Evolutionary conservation across 805 yeast species (phyloP).

Genomic region (Starmerella etchellsii): DNA sequence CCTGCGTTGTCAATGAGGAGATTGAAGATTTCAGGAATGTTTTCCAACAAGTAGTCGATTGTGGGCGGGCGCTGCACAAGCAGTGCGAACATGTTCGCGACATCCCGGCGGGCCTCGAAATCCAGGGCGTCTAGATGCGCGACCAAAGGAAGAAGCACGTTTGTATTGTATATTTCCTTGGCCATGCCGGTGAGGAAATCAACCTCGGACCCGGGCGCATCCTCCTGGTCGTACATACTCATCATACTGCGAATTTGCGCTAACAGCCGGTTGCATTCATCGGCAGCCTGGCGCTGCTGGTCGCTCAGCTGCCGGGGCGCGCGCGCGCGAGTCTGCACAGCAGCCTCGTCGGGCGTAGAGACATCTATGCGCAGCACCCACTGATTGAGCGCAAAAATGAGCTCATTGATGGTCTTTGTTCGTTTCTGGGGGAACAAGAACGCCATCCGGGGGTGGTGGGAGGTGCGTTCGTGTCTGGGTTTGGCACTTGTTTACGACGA

Average conservation of each 20-base stretch:
- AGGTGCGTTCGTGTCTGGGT: background rate
- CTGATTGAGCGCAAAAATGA: slow-evolving; percentile 63
- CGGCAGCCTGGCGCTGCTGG: slow-evolving; percentile 26
- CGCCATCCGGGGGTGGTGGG: slow-evolving; percentile 49
- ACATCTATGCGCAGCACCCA: slow-evolving; percentile 26
- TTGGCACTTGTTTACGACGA: no score
- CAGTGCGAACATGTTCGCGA: slow-evolving; percentile 55
- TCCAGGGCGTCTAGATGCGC: slow-evolving; percentile 53
- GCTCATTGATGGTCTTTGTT: slow-evolving; percentile 80
- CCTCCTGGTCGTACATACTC: slow-evolving; percentile 7
- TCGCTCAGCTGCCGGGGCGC: slow-evolving; percentile 1
- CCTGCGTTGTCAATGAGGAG: slow-evolving; percentile 63
- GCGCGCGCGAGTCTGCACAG: background rate
- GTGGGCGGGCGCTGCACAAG: slow-evolving; percentile 76
- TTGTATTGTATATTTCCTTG: slow-evolving; percentile 63
- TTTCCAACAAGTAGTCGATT: slow-evolving; percentile 61
- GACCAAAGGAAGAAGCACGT: slow-evolving; percentile 51
- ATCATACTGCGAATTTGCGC: slow-evolving; percentile 14
- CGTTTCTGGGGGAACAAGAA: slow-evolving; percentile 72
- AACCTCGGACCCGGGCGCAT: slow-evolving; percentile 30
- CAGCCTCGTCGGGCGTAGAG: background rate
- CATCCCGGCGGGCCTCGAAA: slow-evolving; percentile 83
- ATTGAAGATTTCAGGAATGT: slow-evolving; percentile 47
- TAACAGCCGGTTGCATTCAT: slow-evolving; percentile 17
- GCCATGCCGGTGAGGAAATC: slow-evolving; percentile 67